Evolutionary conservation across 2,329 filamentous ascomycete species (phyloP), one percentile per base, ranked within the genome.

Genomic region (Leptographium lundbergii): DNA sequence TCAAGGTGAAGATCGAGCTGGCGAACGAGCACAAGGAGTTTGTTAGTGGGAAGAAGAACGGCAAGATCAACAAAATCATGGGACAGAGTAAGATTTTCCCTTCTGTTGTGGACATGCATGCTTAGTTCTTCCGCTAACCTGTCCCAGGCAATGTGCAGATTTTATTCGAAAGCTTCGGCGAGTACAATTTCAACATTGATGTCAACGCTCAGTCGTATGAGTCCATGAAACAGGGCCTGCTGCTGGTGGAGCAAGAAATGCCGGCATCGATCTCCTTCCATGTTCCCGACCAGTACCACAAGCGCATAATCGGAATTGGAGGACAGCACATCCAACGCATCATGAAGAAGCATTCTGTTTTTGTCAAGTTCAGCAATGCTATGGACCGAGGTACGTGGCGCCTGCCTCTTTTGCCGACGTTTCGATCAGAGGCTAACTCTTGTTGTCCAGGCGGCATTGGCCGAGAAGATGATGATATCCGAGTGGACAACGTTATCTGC

Each of bases 61-160:
- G 94, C 73, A 99, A 99, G 77, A 99, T 99, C 74, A 99, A 99
- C 80, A 99, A 99, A 79, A 99, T 99, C 68, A 99, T 99, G 94
- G 94, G 92, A 27, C 92, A 97, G 73, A 96, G 91, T 82, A 73
- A 65, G 78, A 1, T 19, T 34, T 17, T n/a, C 24, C n/a, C 10
- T 4, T 14, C 4, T 39, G 36, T 39, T 17, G 36, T 17, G 1
- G 13, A 13, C 14, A 10, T 11, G 32, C 24, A n/a, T 19, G 19
- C 52, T 7, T 17, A 2, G 19, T n/a, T 45, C 27, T 19, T 29
- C 6, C 4, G 25, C 34, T 32, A 25, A 54, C 24, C 24, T 14
- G 6, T 25, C 50, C 29, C 22, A 85, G 84, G 84, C 79, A 96
- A 95, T 67, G 94, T 99, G 14, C 94, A 99, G 74, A 97, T 99